Base-by-base conservation (phyloP, 345 rosid species). In the Corchorus capsularis region DNA sequence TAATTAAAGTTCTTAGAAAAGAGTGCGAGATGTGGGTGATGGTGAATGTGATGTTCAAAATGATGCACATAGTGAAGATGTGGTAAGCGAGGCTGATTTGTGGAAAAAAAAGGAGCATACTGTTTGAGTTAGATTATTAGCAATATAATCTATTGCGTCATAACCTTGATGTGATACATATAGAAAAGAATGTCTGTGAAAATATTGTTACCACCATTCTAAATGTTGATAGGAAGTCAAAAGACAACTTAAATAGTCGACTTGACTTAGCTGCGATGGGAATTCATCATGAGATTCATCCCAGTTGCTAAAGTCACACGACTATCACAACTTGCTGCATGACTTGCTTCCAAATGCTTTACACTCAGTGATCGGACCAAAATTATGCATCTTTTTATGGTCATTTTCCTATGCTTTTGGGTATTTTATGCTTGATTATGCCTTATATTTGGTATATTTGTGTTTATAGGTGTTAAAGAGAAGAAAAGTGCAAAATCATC, bases 151-250 rank as follows among this genome's bases (percentile, higher is more conserved):
- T 63, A 2, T 16, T 64, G 5, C n/a, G 9, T 6, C 69, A 39
- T 64, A 64, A 64, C 6, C 49, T 39, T 39, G 49, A 64, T 64
- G 47, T 64, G 0, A 64, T 64, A 19, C 68, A 63, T 5, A 63
- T 37, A 10, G 17, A 68, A 9, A 68, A 46, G 8, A 68, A 46
- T n/a, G 72, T 47, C 5, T 68, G 52, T n/a, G 55, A 68, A 10
- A 43, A 46, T 47, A 68, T 43, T 11, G n/a, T 68, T 3, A 9
- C 17, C 15, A 68, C 9, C 19, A 68, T 43, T 64, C 49, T 64
- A 14, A 64, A n/a, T 35, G 22, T 15, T 2, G 69, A 64, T 20
- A 5, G 1, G 5, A 63, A 37, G 34, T 32, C 50, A 41, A 65
- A 41, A 8, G 69, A 65, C 20, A 68, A 68, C 12, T 17, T 20